Conservation (phyloP, 192 early-diverging fungal species). For the Coemansia sp. region DNA sequence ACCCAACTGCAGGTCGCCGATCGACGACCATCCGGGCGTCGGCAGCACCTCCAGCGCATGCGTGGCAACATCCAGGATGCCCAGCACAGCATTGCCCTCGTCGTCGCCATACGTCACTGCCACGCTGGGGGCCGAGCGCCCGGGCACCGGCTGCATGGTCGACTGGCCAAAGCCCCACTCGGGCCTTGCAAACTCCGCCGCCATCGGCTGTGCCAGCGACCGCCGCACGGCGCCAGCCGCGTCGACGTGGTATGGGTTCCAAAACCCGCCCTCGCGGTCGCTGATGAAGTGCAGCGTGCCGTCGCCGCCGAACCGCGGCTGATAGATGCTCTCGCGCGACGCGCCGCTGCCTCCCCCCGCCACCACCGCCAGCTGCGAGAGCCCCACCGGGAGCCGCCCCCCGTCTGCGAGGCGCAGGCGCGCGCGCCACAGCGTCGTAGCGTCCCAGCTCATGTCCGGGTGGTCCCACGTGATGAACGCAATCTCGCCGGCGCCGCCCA, state of each 20-base stretch:
- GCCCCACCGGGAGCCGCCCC: background rate
- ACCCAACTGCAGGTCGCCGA: slow-evolving; percentile 34
- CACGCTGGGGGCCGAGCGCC: slow-evolving; percentile 10
- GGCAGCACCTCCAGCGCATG: slow-evolving; percentile 36
- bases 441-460: slow-evolving; percentile 83
- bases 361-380: slow-evolving; percentile 12
- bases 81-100: slow-evolving; percentile 21
- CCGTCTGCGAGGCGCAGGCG: slow-evolving; percentile 8
- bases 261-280: slow-evolving; percentile 69
- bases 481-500: slow-evolving; percentile 58
- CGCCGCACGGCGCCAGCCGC: slow-evolving; percentile 30
- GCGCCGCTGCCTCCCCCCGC: slow-evolving; percentile 34
- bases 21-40: slow-evolving; percentile 36
- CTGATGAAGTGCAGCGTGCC: slow-evolving; percentile 66
- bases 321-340: slow-evolving; percentile 55
- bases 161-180: slow-evolving; percentile 59
- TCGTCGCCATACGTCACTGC: slow-evolving; percentile 17
- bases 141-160: slow-evolving; percentile 40
- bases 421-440: slow-evolving; percentile 61
- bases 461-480: slow-evolving; percentile 74
- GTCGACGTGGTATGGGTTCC: slow-evolving; percentile 67
- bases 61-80: slow-evolving; percentile 28
- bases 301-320: slow-evolving; percentile 64
- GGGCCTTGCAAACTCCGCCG: slow-evolving; percentile 68
- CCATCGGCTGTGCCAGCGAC: slow-evolving; percentile 54